Evolutionary conservation across 1,284 basidiomycete genomes (phyloP).

Genomic region (Marasmius tenuissimus): DNA sequence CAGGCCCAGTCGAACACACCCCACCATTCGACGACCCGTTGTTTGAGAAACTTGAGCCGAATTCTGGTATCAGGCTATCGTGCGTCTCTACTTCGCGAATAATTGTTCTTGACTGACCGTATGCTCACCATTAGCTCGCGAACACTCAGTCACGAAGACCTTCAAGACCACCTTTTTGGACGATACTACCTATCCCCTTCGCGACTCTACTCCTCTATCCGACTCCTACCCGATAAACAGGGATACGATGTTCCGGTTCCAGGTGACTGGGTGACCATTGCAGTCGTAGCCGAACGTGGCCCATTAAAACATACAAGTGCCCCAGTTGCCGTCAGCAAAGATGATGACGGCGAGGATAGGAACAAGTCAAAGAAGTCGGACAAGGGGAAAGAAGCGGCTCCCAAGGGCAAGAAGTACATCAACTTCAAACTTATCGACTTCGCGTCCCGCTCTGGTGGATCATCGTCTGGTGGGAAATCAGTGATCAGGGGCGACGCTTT

Average conservation of each 20-base stretch:
- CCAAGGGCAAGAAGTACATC: constrained; percentile 81
- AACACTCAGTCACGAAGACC: constrained; percentile 67
- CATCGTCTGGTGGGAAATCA: constrained; percentile 52
- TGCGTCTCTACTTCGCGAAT: constrained; percentile 39
- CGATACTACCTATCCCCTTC: constrained; percentile 89
- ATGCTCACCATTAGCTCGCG: constrained; percentile 58
- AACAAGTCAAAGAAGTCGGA: constrained; percentile 33
- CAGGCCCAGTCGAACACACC: constrained; percentile 75
- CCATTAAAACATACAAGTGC: constrained; percentile 68
- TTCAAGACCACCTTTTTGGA: constrained; percentile 82
- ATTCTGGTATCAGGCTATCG: constrained; percentile 85
- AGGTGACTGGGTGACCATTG: constrained; percentile 91
- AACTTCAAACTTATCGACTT: constrained; percentile 87
- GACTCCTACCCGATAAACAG: constrained; percentile 74
- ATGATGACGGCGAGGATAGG: constrained; percentile 39
- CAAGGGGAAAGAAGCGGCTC: constrained; percentile 32
- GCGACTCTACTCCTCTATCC: constrained; percentile 82
- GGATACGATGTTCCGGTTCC: constrained; percentile 89
- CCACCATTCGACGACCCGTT: constrained; percentile 66
- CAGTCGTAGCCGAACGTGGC: constrained; percentile 84
- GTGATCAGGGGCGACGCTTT: constrained; percentile 79
- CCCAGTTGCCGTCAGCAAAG: constrained; percentile 54
- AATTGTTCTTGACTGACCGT: constrained; percentile 3
- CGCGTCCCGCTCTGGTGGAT: constrained; percentile 54
- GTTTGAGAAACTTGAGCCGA: constrained; percentile 81